phyloP scores from a whole-genome alignment of 306 rosid species.

The Psophocarpus tetragonolobus region DNA sequence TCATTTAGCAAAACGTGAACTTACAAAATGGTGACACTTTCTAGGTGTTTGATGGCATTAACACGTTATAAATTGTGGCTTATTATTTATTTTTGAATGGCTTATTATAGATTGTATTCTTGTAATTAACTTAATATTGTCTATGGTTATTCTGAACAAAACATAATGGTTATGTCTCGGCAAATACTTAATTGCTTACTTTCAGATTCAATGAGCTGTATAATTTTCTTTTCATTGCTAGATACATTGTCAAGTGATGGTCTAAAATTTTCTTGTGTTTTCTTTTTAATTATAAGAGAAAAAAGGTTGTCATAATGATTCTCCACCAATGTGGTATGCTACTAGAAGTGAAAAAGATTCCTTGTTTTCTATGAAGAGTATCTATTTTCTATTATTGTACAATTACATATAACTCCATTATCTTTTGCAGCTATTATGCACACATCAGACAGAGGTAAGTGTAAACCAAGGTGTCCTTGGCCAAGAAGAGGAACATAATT shows the following conservation, averaged over 20 bases:
- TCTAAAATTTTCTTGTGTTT: constrained; percentile 17
- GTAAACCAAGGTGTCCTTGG: constrained; percentile 70
- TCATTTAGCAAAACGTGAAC: neutral
- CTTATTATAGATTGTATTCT: no score
- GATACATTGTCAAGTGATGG: neutral
- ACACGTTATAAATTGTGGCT: no score
- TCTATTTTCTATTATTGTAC: constrained; percentile 18
- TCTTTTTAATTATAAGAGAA: constrained; percentile 78
- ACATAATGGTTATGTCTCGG: no score
- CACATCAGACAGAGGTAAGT: constrained; percentile 79
- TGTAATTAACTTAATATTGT: no score
- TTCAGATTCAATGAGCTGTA: no score
- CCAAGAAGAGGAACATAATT: constrained; percentile 78
- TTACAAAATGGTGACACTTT: constrained; percentile 25
- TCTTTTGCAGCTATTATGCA: constrained; percentile 75
- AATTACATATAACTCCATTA: no score
- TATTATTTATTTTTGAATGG: no score
- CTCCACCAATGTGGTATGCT: constrained; percentile 76
- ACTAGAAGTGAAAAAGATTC: constrained; percentile 76
- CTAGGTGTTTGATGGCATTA: constrained; percentile 79
- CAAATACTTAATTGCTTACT: no score
- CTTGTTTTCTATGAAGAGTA: constrained; percentile 38
- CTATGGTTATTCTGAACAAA: no score
- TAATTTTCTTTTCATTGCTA: no score
- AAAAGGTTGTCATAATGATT: constrained; percentile 64